Percentiles rank a stretch among this genome's conserved stretches.
Conservation (phyloP, 1,284 basidiomycete species). For the Golubevia pallescens region DNA sequence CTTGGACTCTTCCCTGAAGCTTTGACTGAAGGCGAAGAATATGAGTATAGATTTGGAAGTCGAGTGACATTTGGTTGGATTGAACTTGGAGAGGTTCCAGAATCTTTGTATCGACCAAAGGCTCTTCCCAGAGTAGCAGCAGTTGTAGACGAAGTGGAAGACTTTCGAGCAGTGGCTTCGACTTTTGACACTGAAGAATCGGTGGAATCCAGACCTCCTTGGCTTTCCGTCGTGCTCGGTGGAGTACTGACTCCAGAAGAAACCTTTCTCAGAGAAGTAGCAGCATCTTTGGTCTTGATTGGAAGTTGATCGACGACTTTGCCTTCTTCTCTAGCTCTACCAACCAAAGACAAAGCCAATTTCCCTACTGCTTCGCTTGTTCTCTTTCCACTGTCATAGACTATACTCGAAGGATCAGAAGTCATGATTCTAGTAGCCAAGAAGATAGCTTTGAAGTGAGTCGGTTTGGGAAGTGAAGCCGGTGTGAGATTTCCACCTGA, state of each 20-base stretch:
- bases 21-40: conserved; percentile 11
- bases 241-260: background rate
- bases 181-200: conserved; percentile 17
- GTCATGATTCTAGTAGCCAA: conserved; percentile 87
- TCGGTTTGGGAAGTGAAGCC: conserved; percentile 18
- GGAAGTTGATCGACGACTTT: conserved; percentile 67
- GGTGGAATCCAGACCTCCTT: conserved; percentile 16
- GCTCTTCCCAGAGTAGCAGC: conserved; percentile 35
- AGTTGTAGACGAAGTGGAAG: conserved; percentile 7
- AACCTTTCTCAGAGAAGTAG: background rate
- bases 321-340: conserved; percentile 74
- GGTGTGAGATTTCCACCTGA: background rate
- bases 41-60: conserved; percentile 46
- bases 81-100: conserved; percentile 26
- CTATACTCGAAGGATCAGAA: conserved; percentile 76
- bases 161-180: conserved; percentile 9
- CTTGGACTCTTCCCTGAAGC: background rate
- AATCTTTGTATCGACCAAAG: conserved; percentile 44
- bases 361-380: conserved; percentile 72
- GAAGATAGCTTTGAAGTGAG: conserved; percentile 74
- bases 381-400: conserved; percentile 73
- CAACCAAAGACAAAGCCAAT: conserved; percentile 76
- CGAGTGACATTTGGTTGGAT: conserved; percentile 65
- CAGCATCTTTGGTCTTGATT: conserved; percentile 25
- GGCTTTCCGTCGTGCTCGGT: conserved; percentile 45